Percentiles rank a stretch among this genome's conserved stretches.
phyloP scores from a whole-genome alignment of 2,329 filamentous ascomycete species.

The Pseudogymnoascus sp. region DNA sequence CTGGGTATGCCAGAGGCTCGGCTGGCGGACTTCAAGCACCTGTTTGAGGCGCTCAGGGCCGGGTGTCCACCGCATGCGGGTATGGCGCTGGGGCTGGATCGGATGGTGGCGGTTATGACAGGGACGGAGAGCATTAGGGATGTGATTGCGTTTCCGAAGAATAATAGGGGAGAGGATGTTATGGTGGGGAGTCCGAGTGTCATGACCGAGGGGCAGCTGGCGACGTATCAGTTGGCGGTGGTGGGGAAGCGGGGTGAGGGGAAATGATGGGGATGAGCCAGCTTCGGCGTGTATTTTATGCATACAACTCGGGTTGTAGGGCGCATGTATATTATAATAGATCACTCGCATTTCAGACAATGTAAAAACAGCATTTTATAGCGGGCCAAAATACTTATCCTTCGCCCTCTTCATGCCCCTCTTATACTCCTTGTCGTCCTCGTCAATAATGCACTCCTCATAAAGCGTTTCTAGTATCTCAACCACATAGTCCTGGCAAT shows the following conservation, averaged over 20 bases:
- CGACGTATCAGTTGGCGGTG: slow-evolving; percentile 23
- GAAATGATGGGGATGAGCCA: not conserved
- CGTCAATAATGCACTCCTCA: slow-evolving; percentile 12
- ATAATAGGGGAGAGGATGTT: slow-evolving; percentile 77
- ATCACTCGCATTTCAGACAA: not conserved
- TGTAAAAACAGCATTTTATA: not conserved
- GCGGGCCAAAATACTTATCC: slow-evolving; percentile 11
- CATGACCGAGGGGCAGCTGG: slow-evolving; percentile 48
- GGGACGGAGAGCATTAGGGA: slow-evolving; percentile 73
- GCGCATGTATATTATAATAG: slow-evolving; percentile 3
- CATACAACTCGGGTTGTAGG: not conserved
- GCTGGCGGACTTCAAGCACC: slow-evolving; percentile 74
- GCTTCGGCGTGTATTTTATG: not conserved
- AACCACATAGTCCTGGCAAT: slow-evolving; percentile 15
- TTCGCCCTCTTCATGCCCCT: slow-evolving; percentile 11
- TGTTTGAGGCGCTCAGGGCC: slow-evolving; percentile 71
- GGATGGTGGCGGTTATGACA: slow-evolving; percentile 72
- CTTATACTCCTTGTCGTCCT: slow-evolving; percentile 13
- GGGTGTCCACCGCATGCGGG: slow-evolving; percentile 95
- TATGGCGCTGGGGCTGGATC: slow-evolving; percentile 86
- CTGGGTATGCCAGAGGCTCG: slow-evolving; percentile 52
- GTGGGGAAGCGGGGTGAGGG: not conserved
- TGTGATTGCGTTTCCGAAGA: slow-evolving; percentile 96
- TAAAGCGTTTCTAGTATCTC: slow-evolving; percentile 14
- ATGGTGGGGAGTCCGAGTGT: slow-evolving; percentile 71